Percentiles rank a stretch among this genome's conserved stretches.
These are phyloP conservation scores for Fusarium sulawesiense DNA, from an alignment of 2,329 filamentous ascomycete genomes.

Conservation along the genomic window DNA sequence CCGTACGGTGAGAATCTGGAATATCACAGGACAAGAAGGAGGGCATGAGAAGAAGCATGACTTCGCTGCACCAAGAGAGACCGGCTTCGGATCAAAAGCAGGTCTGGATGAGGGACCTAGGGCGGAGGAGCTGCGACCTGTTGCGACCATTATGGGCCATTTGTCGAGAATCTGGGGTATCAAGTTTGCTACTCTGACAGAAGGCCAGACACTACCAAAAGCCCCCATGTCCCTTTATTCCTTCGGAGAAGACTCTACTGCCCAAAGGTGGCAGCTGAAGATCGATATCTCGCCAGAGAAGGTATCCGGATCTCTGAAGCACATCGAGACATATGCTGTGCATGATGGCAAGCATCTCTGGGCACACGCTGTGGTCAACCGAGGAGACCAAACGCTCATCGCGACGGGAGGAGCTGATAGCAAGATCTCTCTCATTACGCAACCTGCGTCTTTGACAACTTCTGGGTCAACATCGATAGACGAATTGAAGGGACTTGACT, in stretches of 20 bases:
- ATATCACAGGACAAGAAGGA: constrained; percentile 69
- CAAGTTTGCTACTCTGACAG: constrained; percentile 65
- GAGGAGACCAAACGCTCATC: constrained; percentile 56
- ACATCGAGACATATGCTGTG: constrained; percentile 67
- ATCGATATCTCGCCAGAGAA: constrained; percentile 43
- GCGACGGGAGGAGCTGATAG: constrained; percentile 90
- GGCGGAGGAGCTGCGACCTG: constrained; percentile 49
- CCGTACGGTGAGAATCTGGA: constrained; percentile 88
- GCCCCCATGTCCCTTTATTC: constrained; percentile 70
- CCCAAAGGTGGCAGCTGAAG: constrained; percentile 75
- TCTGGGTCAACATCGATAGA: neutral
- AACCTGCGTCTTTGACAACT: neutral
- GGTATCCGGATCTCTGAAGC: constrained; percentile 54
- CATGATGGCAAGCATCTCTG: constrained; percentile 94
- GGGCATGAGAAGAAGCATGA: constrained; percentile 17
- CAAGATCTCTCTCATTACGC: constrained; percentile 64
- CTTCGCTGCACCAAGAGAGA: constrained; percentile 61
- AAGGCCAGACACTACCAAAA: constrained; percentile 24
- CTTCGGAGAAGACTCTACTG: constrained; percentile 85
- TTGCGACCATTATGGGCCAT: constrained; percentile 87
- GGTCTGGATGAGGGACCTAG: constrained; percentile 39
- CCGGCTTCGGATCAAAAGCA: constrained; percentile 66
- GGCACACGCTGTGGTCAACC: constrained; percentile 67
- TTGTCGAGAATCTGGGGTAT: constrained; percentile 90
- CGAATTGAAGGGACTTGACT: constrained; percentile 44